Base-by-base conservation (phyloP, 2,329 filamentous ascomycete species). In the Purpureocillium lavendulum region DNA sequence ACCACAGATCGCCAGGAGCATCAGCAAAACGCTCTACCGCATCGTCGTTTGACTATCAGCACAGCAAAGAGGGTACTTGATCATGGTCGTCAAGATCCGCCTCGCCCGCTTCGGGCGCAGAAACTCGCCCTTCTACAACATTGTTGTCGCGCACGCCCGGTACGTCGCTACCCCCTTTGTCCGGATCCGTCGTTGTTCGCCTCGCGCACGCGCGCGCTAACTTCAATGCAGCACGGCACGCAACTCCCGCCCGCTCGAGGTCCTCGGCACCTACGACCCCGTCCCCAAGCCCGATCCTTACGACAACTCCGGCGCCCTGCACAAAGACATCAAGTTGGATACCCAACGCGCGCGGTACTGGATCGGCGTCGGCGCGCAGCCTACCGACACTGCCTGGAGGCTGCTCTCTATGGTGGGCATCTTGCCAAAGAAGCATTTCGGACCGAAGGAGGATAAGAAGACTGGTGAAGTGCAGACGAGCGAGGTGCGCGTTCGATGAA, bases 331-430 rank as follows among this genome's bases (percentile, higher is more conserved):
- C 58, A 82, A 87, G 55, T 73, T 98, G 12, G 92, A 98, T 62
- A 69, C 76, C 7, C 69, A 77, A 49, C 73, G 92, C 44, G 85
- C 90, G 41, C 82, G 84, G 62, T 98, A 98, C 69, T 98, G 92
- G 92, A 73, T 98, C 29, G 92, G 92, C 59, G 90, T 97, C 4
- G 92, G 92, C 1, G 92, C 92, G 40, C 92, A 98, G 66, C 92
- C 92, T 9, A 89, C 84, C 46, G 87, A 96, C 50, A 81, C 86
- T 3, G 86, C 84, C 29, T 95, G 89, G 89, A 75, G 87, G 58
- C 62, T 97, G 53, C 67, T 98, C 51, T 77, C 76, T 40, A 83
- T 95, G 86, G 87, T 89, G 41, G 50, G 65, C 18, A 58, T 65
- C 30, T 38, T 65, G 42, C 62, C 62, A 12, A 58, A 60, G 53